Evolutionary conservation across 129 eudicot species (phyloP).

Genomic region (Flaveria brownii): DNA sequence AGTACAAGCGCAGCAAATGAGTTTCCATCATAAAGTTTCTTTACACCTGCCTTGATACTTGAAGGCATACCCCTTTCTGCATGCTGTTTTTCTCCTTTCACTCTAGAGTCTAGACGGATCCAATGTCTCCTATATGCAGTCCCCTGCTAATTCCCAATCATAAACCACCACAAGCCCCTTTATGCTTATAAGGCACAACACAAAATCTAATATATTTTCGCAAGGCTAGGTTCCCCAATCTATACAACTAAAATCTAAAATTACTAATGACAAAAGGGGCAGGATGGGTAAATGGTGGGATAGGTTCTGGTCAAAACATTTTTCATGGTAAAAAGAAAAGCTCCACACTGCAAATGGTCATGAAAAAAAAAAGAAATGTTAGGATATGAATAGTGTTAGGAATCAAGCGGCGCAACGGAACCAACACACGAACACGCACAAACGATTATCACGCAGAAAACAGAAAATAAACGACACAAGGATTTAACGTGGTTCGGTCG

Average conservation of each 20-base stretch:
- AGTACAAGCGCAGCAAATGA: conserved; percentile 59
- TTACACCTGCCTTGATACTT: conserved; percentile 81
- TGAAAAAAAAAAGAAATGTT: too few species aligned
- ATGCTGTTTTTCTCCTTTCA: conserved; percentile 88
- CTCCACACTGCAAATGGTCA: too few species aligned
- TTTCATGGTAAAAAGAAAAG: too few species aligned
- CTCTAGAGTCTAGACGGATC: conserved; percentile 96
- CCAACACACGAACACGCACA: too few species aligned
- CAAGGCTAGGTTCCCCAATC: background rate
- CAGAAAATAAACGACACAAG: too few species aligned
- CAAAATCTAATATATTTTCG: background rate
- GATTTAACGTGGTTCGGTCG: too few species aligned
- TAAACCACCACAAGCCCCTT: conserved; percentile 92
- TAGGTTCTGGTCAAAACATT: background rate
- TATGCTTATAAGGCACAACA: conserved; percentile 1
- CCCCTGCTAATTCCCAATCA: conserved; percentile 92
- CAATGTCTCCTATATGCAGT: conserved; percentile 74
- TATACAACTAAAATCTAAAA: background rate
- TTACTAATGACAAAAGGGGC: background rate
- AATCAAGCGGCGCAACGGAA: too few species aligned
- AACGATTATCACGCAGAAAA: too few species aligned
- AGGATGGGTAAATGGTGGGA: background rate
- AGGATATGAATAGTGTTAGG: too few species aligned
- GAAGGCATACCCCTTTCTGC: conserved; percentile 89
- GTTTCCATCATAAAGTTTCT: conserved; percentile 71